Conservation (phyloP, 148 eudicot genomes). For the Camellia japonica region DNA sequence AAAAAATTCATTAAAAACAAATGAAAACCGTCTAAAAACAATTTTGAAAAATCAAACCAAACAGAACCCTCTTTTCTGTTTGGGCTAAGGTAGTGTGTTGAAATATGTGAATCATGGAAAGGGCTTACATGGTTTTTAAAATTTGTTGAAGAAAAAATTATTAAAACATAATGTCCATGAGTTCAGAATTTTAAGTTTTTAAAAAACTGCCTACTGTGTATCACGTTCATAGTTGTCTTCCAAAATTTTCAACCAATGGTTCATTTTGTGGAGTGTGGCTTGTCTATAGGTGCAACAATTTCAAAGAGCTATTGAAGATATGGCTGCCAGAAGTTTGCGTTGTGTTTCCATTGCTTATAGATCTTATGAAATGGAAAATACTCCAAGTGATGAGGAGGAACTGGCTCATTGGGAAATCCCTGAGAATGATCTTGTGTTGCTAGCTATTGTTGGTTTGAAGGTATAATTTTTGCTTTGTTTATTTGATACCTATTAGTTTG, state of each 20-base stretch:
- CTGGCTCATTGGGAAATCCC: constrained; percentile 72
- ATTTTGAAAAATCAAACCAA: too few species aligned
- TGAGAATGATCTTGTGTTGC: constrained; percentile 65
- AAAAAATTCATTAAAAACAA: too few species aligned
- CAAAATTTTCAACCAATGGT: not conserved
- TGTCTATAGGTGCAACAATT: constrained; percentile 43
- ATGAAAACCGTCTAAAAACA: too few species aligned
- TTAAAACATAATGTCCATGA: not conserved
- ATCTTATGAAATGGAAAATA: constrained; percentile 37
- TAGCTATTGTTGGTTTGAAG: constrained; percentile 73
- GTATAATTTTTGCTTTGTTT: constrained; percentile 24
- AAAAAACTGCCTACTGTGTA: not conserved
- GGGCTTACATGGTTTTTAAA: not conserved
- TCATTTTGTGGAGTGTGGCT: not conserved
- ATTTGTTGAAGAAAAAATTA: not conserved
- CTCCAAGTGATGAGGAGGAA: constrained; percentile 65
- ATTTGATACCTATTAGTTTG: too few species aligned
- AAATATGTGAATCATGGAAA: not conserved
- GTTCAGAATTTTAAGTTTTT: not conserved
- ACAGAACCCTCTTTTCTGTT: too few species aligned
- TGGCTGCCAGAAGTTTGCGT: constrained; percentile 84
- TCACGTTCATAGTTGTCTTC: not conserved
- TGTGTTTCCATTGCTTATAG: constrained; percentile 89
- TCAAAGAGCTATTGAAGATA: constrained; percentile 63
- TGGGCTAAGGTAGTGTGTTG: not conserved